Evolutionary conservation across 179 eudicot species (phyloP), one percentile per base, ranked within the genome.

Genomic region (Gypsophila paniculata): DNA sequence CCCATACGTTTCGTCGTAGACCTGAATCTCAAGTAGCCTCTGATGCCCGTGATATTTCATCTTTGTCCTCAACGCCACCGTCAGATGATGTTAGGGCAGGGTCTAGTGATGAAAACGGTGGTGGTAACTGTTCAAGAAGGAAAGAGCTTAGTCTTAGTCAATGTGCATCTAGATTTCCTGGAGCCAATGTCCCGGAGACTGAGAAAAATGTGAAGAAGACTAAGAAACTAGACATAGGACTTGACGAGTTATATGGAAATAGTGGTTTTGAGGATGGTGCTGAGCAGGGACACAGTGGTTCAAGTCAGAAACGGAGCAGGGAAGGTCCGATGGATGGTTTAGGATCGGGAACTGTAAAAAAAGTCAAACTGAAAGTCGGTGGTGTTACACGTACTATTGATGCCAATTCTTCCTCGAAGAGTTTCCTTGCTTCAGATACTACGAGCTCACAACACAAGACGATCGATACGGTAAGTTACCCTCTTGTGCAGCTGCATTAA

Each of bases 331-430:
- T 55, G 36, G 84, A 84, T 80, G 82, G 72, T 52, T 69, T 65
- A 25, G 86, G 82, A 75, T 75, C 72, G 59, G 87, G 82, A 76
- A 80, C 74, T 61, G 77, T 79, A 11, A 91, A 85, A 71, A 93
- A 82, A 74, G 89, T 93, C 36, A 91, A 86, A 78, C 85, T 93
- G 76, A 93, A 93, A 84, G 88, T 93, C 71, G 91, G 96, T 65
- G 97, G 96, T 76, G 82, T 84, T 66, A 89, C 88, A 9, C 88
- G 87, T 52, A 91, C 93, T 13, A 85, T 93, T 66, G 96, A 86
- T 61, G 78, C 93, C 46, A 91, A 82, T 69, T 62, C 83, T 61
- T 72, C 83, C 32, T 39, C 79, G 57, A 87, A 71, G 82, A 61
- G 53, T 73, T 76, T 75, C 36, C 81, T 53, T 23, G 69, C 80